These are phyloP conservation scores for Fragilariopsis cylindrus DNA, from an alignment of 108 stramenopile genomes.

Conservation along the genomic window DNA sequence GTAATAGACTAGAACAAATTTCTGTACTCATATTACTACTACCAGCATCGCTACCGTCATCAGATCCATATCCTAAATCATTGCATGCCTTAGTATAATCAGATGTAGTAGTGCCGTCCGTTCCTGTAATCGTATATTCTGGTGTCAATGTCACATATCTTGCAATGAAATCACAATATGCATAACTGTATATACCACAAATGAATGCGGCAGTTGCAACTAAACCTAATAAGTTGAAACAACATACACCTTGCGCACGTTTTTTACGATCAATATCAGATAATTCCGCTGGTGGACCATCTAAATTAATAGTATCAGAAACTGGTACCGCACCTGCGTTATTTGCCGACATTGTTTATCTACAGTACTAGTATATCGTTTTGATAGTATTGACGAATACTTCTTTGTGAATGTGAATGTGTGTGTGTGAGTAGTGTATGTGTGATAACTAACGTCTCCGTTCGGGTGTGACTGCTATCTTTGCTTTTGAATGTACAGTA, in stretches of 20 bases:
- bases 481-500: too few species aligned
- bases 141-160: conserved; percentile 1
- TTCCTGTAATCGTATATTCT: neutral
- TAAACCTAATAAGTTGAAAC: conserved; percentile 1
- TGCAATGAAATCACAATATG: neutral
- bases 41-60: neutral
- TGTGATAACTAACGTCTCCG: too few species aligned
- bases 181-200: conserved; percentile 5
- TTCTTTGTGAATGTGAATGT: too few species aligned
- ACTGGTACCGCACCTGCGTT: too few species aligned
- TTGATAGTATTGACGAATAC: too few species aligned
- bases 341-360: too few species aligned
- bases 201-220: neutral
- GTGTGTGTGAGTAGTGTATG: too few species aligned
- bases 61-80: neutral
- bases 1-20: neutral
- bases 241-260: neutral
- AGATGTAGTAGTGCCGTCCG: neutral
- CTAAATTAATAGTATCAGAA: too few species aligned
- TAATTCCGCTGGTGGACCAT: too few species aligned
- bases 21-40: neutral
- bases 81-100: neutral
- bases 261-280: too few species aligned
- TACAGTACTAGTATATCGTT: too few species aligned
- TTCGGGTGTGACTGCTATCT: too few species aligned